Evolutionary conservation across 306 rosid genomes (phyloP).

Genomic region (Vigna reflexopilosa): DNA sequence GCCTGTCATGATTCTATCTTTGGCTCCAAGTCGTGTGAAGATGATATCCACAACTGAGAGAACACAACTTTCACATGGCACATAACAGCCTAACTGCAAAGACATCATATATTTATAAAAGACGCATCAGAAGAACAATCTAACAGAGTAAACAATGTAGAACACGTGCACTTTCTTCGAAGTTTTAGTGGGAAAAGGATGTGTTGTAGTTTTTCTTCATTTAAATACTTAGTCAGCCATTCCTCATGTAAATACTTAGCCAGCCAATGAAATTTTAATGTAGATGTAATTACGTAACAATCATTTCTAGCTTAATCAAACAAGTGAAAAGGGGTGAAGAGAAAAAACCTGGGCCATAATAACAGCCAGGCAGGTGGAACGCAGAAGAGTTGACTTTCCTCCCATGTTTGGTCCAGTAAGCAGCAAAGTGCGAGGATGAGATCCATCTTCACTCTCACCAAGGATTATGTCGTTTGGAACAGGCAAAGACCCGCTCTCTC

Average conservation of each 20-base stretch:
- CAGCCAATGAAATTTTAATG: constrained; percentile 11
- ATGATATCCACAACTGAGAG: constrained; percentile 85
- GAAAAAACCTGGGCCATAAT: constrained; percentile 85
- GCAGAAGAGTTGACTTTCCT: constrained; percentile 94
- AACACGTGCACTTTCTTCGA: constrained; percentile 12
- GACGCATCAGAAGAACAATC: constrained; percentile 29
- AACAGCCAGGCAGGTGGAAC: constrained; percentile 93
- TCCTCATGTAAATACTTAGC: neutral
- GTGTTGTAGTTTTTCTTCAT: constrained; percentile 1
- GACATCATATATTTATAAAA: constrained; percentile 35
- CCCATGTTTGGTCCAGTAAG: constrained; percentile 99
- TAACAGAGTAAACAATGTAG: constrained; percentile 3
- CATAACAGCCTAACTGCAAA: constrained; percentile 94
- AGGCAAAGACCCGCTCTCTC: constrained; percentile 73
- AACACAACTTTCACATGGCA: constrained; percentile 80
- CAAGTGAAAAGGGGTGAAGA: constrained; percentile 37
- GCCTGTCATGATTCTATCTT: constrained; percentile 98
- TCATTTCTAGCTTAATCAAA: constrained; percentile 17
- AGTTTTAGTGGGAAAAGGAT: constrained; percentile 25
- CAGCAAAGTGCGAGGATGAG: constrained; percentile 74
- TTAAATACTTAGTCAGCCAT: neutral
- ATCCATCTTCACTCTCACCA: constrained; percentile 65
- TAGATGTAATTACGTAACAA: neutral
- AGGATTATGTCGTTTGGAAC: constrained; percentile 90
- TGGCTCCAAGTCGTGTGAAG: constrained; percentile 97